Evolutionary conservation across 2,329 filamentous ascomycete species (phyloP).

Genomic region (Penicillium sp.): DNA sequence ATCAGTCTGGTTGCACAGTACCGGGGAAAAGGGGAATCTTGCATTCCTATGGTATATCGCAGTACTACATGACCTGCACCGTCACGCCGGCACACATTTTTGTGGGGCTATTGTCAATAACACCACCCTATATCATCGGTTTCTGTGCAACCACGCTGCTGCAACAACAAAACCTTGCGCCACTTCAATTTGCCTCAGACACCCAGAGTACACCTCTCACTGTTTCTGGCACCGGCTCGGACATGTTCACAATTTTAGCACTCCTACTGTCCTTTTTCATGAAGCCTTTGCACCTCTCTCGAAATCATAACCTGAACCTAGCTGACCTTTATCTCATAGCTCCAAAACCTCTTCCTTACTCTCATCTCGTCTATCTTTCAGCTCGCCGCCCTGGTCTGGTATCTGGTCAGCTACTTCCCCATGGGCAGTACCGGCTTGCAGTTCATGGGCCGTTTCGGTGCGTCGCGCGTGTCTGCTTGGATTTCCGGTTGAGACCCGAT

Average conservation of each 20-base stretch:
- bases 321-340: constrained; percentile 49
- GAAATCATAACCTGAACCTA: neutral
- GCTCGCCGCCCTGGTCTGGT: constrained; percentile 82
- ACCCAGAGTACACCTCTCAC: constrained; percentile 11
- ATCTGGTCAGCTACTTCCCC: constrained; percentile 94
- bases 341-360: constrained; percentile 81
- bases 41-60: constrained; percentile 17
- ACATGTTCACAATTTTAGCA: neutral
- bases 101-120: constrained; percentile 1
- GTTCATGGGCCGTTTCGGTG: constrained; percentile 82
- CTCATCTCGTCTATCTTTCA: constrained; percentile 82
- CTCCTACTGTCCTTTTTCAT: neutral
- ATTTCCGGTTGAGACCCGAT: constrained; percentile 64
- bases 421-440: constrained; percentile 90
- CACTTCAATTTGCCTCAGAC: constrained; percentile 1
- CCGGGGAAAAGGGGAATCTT: constrained; percentile 18
- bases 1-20: constrained; percentile 14
- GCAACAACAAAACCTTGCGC: neutral
- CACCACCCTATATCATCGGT: constrained; percentile 7
- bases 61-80: constrained; percentile 14
- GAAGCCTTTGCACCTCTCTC: constrained; percentile 6
- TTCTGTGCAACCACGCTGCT: constrained; percentile 6
- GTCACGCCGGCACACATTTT: constrained; percentile 6
- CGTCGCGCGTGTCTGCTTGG: constrained; percentile 81
- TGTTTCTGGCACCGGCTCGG: constrained; percentile 4